Base-by-base conservation (phyloP, 441 rosid species). In the Populus hybrid region DNA sequence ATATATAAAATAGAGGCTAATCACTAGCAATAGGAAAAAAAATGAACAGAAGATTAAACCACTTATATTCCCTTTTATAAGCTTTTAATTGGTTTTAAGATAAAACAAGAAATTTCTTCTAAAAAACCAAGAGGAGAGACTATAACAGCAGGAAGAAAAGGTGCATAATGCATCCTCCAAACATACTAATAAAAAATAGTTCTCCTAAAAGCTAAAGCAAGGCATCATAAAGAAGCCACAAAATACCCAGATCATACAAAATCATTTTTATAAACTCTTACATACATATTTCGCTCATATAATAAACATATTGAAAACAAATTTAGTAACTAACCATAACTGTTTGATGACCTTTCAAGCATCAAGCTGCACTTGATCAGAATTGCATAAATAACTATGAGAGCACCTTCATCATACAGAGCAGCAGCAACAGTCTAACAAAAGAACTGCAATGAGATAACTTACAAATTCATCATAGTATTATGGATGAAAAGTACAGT, bases 271-370 rank as follows among this genome's bases (percentile, higher is more conserved):
- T 36, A 42, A 61, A 11, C 66, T 12, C 14, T 57, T 30, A 23
- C 36, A 32, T 20, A 30, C 40, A 63, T 40, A 61, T 46, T 63
- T 75, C 23, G 18, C 46, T 65, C 24, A 73, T 20, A 34, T 20
- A 63, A 72, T 40, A 40, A 26, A 36, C 46, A 16, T 8, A n/a
- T 8, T 32, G 9, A 26, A 69, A 61, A 67, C 78, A 53, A 40
- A 74, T 71, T 10, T 21, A 68, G 75, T 67, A 75, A 81, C 88
- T 81, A 83, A 96, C 99, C 99, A 74, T 89, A 94, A 82, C 84
- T 96, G 83, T 92, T 96, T 16, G 99, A 93, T 72, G 94, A 91
- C 84, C 97, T 91, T 91, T 92, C 99, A 81, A 94, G 93, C 98
- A 96, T 94, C 85, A 88, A 91, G 88, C 97, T 88, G 78, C 99